A percentile compares a stretch with the other conserved stretches of the same genome.
Conservation (phyloP, 306 rosid genomes). For the Potentilla sterilis region DNA sequence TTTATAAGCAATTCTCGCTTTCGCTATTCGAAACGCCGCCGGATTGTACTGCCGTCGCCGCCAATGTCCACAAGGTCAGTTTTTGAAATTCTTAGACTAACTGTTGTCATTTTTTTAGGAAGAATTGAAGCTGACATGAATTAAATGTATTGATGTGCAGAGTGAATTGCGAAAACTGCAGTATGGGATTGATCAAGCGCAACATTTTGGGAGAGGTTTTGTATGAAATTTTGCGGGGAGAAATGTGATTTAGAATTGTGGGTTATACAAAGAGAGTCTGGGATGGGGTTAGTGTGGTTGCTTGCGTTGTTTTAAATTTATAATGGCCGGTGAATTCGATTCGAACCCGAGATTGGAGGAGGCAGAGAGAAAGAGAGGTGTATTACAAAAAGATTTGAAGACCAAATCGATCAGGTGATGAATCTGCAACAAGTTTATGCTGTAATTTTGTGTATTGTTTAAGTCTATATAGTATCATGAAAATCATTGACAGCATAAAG, state of each 20-base stretch:
- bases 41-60: constrained; percentile 46
- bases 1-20: constrained; percentile 59
- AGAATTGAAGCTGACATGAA: neutral
- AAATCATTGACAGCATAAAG: constrained; percentile 9
- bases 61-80: constrained; percentile 34
- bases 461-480: neutral
- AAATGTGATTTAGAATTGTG: neutral
- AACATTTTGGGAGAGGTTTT: constrained; percentile 42
- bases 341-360: constrained; percentile 23
- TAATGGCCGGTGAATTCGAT: constrained; percentile 21
- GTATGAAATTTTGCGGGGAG: constrained; percentile 24
- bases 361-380: neutral
- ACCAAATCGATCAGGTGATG: constrained; percentile 20
- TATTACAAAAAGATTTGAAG: neutral
- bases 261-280: neutral
- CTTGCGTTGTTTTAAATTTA: neutral
- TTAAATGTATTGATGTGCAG: constrained; percentile 31
- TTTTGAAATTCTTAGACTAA: neutral
- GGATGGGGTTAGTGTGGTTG: neutral
- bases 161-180: constrained; percentile 34
- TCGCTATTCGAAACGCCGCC: constrained; percentile 84
- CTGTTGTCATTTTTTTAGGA: neutral
- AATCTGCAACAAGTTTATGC: constrained; percentile 9
- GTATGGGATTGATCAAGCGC: constrained; percentile 25
- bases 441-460: constrained; percentile 8